Conservation (phyloP, 441 rosid genomes). For the Corymbia citriodora region DNA sequence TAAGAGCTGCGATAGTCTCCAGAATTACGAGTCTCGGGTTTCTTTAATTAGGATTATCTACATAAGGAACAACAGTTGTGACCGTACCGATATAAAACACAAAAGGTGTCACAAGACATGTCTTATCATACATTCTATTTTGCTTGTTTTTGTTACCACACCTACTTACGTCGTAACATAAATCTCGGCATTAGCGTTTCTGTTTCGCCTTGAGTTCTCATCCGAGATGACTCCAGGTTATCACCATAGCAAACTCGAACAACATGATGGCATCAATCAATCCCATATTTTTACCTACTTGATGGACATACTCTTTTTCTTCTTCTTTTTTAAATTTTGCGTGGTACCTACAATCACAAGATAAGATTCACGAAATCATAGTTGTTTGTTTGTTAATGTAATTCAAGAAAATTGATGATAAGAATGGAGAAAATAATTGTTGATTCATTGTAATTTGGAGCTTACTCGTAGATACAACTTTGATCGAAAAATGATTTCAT, state of each 20-base stretch:
- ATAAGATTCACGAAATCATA: neutral
- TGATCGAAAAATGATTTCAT: no score
- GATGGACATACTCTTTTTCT: neutral
- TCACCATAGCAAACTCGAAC: neutral
- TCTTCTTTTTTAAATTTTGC: neutral
- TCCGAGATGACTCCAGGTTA: neutral
- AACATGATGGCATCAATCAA: neutral
- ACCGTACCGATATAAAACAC: neutral
- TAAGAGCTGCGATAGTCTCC: neutral
- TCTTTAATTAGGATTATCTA: neutral
- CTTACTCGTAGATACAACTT: no score
- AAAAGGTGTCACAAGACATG: neutral
- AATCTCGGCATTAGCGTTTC: neutral
- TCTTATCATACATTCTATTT: neutral
- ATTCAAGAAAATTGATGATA: no score
- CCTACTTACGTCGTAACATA: neutral
- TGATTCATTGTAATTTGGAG: no score
- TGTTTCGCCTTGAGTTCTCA: accelerated
- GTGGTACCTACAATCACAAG: neutral
- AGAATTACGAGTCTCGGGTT: neutral
- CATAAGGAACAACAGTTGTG: neutral
- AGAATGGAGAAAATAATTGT: no score
- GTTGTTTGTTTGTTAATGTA: no score
- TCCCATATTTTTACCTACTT: neutral
- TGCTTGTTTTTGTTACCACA: neutral